Conservation (phyloP, 495 filamentous ascomycete species). For the Talaromyces adpressus region DNA sequence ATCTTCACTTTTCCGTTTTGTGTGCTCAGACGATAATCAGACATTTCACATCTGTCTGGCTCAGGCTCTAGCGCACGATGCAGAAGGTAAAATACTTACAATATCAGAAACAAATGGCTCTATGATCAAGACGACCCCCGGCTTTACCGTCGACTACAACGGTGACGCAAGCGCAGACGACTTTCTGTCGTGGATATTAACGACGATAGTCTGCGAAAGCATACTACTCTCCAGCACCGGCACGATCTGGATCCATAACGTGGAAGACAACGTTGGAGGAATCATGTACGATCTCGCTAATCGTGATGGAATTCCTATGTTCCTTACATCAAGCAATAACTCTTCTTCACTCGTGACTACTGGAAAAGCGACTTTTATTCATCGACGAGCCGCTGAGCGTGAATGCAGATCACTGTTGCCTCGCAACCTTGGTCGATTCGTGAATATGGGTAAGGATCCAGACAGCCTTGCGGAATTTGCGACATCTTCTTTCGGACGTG, state of each 20-base stretch:
- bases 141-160: background rate
- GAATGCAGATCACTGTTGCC: slow-evolving; percentile 13
- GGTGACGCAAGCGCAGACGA: background rate
- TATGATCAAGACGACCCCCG: background rate
- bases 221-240: slow-evolving; percentile 12
- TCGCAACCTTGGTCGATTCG: slow-evolving; percentile 10
- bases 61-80: background rate
- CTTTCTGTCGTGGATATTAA: background rate
- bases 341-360: background rate
- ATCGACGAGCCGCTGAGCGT: slow-evolving; percentile 11
- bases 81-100: background rate
- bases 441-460: slow-evolving; percentile 11
- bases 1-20: background rate
- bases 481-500: background rate
- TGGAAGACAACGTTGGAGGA: slow-evolving; percentile 10
- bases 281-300: slow-evolving; percentile 13
- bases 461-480: slow-evolving; percentile 8
- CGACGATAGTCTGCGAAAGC: background rate
- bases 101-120: slow-evolving; percentile 1
- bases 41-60: background rate
- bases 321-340: slow-evolving; percentile 10
- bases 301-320: slow-evolving; percentile 8
- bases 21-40: background rate
- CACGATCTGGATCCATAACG: slow-evolving; percentile 12
- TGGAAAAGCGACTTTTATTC: slow-evolving; percentile 11